These are phyloP conservation scores for Rhytidiadelphus loreus DNA, from an alignment of 225 moss, liverwort and hornwort genomes.

Conservation along the genomic window DNA sequence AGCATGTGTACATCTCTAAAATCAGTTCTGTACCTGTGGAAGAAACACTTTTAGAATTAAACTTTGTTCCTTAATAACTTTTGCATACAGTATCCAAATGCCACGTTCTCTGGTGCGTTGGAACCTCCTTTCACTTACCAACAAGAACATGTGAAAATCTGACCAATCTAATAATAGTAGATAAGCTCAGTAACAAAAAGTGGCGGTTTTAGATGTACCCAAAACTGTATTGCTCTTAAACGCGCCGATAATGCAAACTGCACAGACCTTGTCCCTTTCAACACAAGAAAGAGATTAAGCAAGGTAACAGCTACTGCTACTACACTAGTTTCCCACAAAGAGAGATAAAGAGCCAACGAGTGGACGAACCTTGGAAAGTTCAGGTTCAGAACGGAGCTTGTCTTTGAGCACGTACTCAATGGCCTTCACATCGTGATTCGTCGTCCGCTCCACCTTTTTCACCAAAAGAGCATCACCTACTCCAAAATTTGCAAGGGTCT, in stretches of 20 bases:
- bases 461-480: conserved; percentile 53
- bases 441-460: conserved; percentile 63
- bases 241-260: not conserved
- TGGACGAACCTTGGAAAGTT: conserved; percentile 59
- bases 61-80: too few species aligned
- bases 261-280: not conserved
- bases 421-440: conserved; percentile 88
- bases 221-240: not conserved
- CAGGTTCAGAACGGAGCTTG: conserved; percentile 39
- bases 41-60: too few species aligned
- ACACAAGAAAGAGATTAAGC: not conserved
- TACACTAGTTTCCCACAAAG: not conserved
- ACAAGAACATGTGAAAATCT: too few species aligned
- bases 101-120: too few species aligned
- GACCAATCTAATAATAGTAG: too few species aligned
- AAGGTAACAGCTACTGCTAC: not conserved
- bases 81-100: too few species aligned
- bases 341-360: not conserved
- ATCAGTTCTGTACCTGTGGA: too few species aligned
- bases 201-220: too few species aligned
- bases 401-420: conserved; percentile 83
- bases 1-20: too few species aligned
- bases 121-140: too few species aligned
- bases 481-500: conserved; percentile 52
- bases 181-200: too few species aligned